phyloP scores from a whole-genome alignment of 2,329 filamentous ascomycete species.

The Coleophoma eucalyptorum region DNA sequence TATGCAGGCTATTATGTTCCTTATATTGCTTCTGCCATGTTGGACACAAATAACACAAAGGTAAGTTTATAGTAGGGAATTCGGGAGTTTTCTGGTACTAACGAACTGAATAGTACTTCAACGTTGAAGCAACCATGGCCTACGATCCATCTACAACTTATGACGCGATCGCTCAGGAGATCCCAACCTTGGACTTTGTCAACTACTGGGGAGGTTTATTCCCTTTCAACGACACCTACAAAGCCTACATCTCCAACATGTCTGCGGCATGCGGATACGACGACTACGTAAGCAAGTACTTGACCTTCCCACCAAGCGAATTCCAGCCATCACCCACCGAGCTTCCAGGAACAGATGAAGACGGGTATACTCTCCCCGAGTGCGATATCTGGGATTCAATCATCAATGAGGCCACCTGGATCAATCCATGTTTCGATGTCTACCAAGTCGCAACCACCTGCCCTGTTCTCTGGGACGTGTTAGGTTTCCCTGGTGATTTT shows the following conservation, averaged over 20 bases:
- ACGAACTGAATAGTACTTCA: slow-evolving; percentile 45
- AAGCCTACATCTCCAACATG: slow-evolving; percentile 44
- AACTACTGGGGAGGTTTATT: slow-evolving; percentile 59
- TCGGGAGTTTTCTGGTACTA: too few species aligned
- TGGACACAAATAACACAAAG: slow-evolving; percentile 50
- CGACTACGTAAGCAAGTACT: slow-evolving; percentile 54
- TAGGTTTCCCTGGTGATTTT: slow-evolving; percentile 64
- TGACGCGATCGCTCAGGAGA: slow-evolving; percentile 36
- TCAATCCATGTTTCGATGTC: slow-evolving; percentile 78
- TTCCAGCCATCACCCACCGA: slow-evolving; percentile 44
- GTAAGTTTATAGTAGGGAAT: too few species aligned
- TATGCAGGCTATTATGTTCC: slow-evolving; percentile 68
- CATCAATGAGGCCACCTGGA: slow-evolving; percentile 42
- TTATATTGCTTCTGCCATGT: slow-evolving; percentile 70
- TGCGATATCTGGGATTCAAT: slow-evolving; percentile 60
- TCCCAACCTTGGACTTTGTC: slow-evolving; percentile 54
- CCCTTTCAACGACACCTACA: slow-evolving; percentile 58
- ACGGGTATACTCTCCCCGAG: slow-evolving; percentile 31
- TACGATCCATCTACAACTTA: slow-evolving; percentile 66
- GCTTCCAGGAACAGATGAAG: slow-evolving; percentile 38
- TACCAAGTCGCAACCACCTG: slow-evolving; percentile 73
- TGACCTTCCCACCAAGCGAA: slow-evolving; percentile 65
- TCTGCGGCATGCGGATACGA: slow-evolving; percentile 59
- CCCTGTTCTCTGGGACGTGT: slow-evolving; percentile 64
- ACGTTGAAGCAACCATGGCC: slow-evolving; percentile 65